Evolutionary conservation across 805 yeast species (phyloP).

Genomic region (Metschnikowia anglica): DNA sequence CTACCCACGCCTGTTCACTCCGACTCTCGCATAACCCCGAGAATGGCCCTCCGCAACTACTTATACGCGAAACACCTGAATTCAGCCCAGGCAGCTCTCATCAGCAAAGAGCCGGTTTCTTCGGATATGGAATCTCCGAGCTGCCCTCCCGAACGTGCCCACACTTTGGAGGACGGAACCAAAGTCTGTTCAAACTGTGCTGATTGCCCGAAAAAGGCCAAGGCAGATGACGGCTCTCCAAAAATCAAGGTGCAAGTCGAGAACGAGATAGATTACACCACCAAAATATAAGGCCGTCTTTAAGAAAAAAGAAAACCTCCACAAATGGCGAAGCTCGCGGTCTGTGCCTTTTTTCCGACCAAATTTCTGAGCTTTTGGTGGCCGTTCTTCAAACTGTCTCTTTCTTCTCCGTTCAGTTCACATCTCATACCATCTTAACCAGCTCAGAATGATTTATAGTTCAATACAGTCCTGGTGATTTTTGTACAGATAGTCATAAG

Average conservation of each 20-base stretch:
- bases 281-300: not conserved
- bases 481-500: not conserved
- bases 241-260: conserved; percentile 16
- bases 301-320: not conserved
- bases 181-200: conserved; percentile 31
- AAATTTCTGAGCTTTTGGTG: too few species aligned
- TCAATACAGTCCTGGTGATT: conserved; percentile 2
- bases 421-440: not conserved
- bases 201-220: conserved; percentile 27
- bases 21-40: conserved; percentile 13
- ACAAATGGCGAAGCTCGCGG: not conserved
- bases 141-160: conserved; percentile 16
- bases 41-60: conserved; percentile 44
- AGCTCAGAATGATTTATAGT: not conserved
- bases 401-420: not conserved
- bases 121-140: not conserved
- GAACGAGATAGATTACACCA: conserved; percentile 13
- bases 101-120: conserved; percentile 16
- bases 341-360: not conserved
- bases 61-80: conserved; percentile 40
- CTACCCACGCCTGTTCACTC: not conserved
- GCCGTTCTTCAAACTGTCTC: too few species aligned
- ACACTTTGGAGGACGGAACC: conserved; percentile 25
- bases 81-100: conserved; percentile 19
- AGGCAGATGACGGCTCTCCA: conserved; percentile 15